These are phyloP conservation scores for Cordyceps sp. DNA, from an alignment of 2,329 filamentous ascomycete genomes.

Conservation along the genomic window DNA sequence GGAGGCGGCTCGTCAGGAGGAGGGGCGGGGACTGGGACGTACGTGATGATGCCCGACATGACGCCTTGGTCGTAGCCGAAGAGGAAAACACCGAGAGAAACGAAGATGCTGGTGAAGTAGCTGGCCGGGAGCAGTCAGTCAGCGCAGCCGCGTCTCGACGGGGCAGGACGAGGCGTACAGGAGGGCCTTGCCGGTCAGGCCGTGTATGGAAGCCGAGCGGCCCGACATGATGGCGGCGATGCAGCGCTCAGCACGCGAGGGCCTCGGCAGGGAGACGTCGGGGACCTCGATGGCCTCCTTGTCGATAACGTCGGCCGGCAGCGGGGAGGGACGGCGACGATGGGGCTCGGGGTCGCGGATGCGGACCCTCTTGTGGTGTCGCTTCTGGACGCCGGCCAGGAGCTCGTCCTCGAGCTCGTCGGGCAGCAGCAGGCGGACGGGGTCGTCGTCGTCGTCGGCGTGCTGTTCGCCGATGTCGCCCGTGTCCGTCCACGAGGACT, in stretches of 20 bases:
- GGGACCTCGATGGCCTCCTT: conserved; percentile 78
- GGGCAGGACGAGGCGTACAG: conserved; percentile 42
- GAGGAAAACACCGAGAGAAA: conserved; percentile 72
- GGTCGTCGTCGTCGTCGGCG: conserved; percentile 64
- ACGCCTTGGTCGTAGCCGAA: conserved; percentile 86
- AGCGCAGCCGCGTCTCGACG: neutral
- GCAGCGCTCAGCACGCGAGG: conserved; percentile 51
- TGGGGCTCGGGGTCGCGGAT: conserved; percentile 37
- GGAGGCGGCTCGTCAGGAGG: too few species aligned
- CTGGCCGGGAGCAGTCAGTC: conserved; percentile 26
- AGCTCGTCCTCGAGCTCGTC: conserved; percentile 48
- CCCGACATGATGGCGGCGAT: conserved; percentile 77
- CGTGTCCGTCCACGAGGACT: conserved; percentile 79
- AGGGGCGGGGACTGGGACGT: conserved; percentile 6
- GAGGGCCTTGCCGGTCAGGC: conserved; percentile 88
- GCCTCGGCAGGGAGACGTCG: conserved; percentile 41
- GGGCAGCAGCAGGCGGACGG: conserved; percentile 53
- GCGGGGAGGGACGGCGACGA: conserved; percentile 17
- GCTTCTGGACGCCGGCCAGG: conserved; percentile 31
- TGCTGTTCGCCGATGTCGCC: conserved; percentile 89
- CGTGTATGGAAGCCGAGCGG: conserved; percentile 61
- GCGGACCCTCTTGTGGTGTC: conserved; percentile 45
- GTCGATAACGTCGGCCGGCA: conserved; percentile 27
- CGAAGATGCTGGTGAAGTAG: conserved; percentile 88
- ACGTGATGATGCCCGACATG: conserved; percentile 62